These are phyloP conservation scores for Pisolithus albus DNA, from an alignment of 768 basidiomycete genomes.

Conservation along the genomic window DNA sequence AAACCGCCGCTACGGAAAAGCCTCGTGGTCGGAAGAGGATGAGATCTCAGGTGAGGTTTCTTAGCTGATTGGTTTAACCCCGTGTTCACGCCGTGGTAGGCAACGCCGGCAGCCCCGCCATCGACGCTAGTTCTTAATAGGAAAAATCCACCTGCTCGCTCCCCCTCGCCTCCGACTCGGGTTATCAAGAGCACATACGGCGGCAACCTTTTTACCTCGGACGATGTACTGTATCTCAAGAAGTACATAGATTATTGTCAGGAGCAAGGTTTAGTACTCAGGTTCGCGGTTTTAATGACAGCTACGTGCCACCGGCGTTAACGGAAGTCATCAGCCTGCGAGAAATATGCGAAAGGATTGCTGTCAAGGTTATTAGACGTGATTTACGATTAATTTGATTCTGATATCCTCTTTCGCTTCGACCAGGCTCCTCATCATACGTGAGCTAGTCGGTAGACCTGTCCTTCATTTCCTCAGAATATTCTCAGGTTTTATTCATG, in stretches of 20 bases:
- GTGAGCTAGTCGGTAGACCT: conserved; percentile 33
- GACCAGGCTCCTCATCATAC: conserved; percentile 81
- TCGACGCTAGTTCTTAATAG: conserved; percentile 61
- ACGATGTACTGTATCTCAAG: conserved; percentile 77
- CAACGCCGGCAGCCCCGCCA: conserved; percentile 59
- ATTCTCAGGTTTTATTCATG: conserved; percentile 76
- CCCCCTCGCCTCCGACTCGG: conserved; percentile 76
- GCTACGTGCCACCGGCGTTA: conserved; percentile 23
- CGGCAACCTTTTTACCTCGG: conserved; percentile 79
- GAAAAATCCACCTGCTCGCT: conserved; percentile 61
- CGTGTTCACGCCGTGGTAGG: conserved; percentile 26
- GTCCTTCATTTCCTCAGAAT: not conserved
- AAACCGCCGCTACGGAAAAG: conserved; percentile 33
- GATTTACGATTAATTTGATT: not conserved
- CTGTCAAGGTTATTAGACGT: conserved; percentile 54
- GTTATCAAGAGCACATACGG: conserved; percentile 88
- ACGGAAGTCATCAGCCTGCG: conserved; percentile 34
- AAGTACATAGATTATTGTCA: conserved; percentile 89
- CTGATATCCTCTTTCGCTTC: not conserved
- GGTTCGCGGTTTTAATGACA: conserved; percentile 33
- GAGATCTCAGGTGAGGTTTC: conserved; percentile 43
- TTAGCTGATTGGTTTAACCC: not conserved
- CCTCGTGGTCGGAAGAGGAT: conserved; percentile 64
- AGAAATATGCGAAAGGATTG: conserved; percentile 84
- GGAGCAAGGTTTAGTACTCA: conserved; percentile 77